A percentile compares a stretch with the other conserved stretches of the same genome.
Evolutionary conservation across 306 rosid genomes (phyloP).

Genomic region (Lagenaria siceraria): DNA sequence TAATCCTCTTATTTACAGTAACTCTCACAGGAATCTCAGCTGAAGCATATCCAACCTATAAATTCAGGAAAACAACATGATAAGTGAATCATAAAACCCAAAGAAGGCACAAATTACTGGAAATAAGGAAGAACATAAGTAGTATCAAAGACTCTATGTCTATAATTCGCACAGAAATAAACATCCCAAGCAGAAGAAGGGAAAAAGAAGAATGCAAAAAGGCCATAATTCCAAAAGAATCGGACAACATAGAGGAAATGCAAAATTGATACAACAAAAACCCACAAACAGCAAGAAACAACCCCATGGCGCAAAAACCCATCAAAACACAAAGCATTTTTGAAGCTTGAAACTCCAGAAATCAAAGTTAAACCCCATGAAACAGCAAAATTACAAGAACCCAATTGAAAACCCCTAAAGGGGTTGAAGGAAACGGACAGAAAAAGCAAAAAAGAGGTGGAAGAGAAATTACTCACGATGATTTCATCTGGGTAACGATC

Average conservation of each 20-base stretch:
- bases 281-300: not conserved
- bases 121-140: not conserved
- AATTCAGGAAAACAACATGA: constrained; percentile 4
- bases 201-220: not conserved
- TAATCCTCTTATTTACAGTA: not conserved
- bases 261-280: not conserved
- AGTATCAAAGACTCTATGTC: not conserved
- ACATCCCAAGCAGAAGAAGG: not conserved
- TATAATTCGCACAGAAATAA: not conserved
- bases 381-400: not conserved
- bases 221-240: not conserved
- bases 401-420: not conserved
- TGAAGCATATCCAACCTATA: constrained; percentile 24
- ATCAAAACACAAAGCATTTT: not conserved
- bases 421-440: not conserved
- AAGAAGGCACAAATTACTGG: not conserved
- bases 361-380: not conserved
- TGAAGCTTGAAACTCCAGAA: not conserved
- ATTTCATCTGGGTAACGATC: not conserved
- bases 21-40: constrained; percentile 14
- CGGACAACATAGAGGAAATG: not conserved
- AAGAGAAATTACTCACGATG: not conserved
- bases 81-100: not conserved
- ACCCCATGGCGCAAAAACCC: not conserved
- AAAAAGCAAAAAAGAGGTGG: not conserved